Percentiles rank a stretch among this genome's conserved stretches.
Conservation (phyloP, 306 rosid species). For the Trifolium repens region DNA sequence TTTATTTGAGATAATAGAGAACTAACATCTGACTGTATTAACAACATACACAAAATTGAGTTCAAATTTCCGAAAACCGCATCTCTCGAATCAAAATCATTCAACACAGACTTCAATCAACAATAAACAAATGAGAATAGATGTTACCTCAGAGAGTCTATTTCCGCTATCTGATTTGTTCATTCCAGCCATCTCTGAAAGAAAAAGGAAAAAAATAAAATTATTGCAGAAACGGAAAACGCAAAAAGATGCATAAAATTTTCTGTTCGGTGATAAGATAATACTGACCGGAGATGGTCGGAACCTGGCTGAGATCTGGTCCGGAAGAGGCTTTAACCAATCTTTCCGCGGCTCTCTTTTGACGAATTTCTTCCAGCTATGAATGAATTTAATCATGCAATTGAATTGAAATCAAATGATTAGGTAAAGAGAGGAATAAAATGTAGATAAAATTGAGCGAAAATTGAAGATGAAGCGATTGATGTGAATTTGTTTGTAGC, state of each 20-base stretch:
- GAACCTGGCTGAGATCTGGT: slow-evolving; percentile 67
- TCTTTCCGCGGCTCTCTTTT: slow-evolving; percentile 88
- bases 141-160: slow-evolving; percentile 70
- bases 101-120: not conserved
- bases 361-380: slow-evolving; percentile 89
- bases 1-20: slow-evolving; percentile 74
- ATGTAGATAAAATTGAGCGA: not conserved
- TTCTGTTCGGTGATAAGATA: not conserved
- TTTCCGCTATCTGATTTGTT: slow-evolving; percentile 74
- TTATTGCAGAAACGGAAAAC: not conserved
- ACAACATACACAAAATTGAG: not conserved
- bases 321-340: slow-evolving; percentile 82
- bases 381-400: slow-evolving; percentile 23
- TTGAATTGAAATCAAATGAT: slow-evolving; percentile 30
- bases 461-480: slow-evolving; percentile 21
- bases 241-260: not conserved
- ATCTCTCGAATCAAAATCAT: slow-evolving; percentile 18
- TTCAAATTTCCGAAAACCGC: slow-evolving; percentile 1
- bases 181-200: slow-evolving; percentile 57
- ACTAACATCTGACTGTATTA: slow-evolving; percentile 68
- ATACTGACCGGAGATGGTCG: slow-evolving; percentile 60
- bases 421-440: not conserved
- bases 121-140: not conserved
- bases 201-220: not conserved
- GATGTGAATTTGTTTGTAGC: slow-evolving; percentile 11